Evolutionary conservation across 1,284 basidiomycete genomes (phyloP).

Genomic region (Ceratobasidium sp.): DNA sequence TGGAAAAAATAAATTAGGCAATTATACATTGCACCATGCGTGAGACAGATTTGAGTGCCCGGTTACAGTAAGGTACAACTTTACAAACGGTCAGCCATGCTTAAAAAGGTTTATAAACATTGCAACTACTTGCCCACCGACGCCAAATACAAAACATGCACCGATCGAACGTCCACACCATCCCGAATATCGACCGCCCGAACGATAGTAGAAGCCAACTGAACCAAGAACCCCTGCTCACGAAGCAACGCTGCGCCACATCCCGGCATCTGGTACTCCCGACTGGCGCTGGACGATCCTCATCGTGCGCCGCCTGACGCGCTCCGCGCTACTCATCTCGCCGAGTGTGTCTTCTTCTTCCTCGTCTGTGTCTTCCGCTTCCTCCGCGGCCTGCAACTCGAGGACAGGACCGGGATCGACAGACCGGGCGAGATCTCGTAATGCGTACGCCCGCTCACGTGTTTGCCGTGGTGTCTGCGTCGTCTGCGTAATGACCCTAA

Average conservation of each 20-base stretch:
- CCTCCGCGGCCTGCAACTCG: conserved; percentile 35
- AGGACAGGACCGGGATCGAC: conserved; percentile 43
- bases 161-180: conserved; percentile 13
- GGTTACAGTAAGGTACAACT: conserved; percentile 40
- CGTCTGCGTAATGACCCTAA: not conserved
- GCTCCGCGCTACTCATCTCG: conserved; percentile 29
- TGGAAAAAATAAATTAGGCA: conserved; percentile 36
- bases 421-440: conserved; percentile 40
- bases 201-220: not conserved
- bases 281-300: conserved; percentile 35
- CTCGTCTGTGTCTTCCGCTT: conserved; percentile 43
- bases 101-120: conserved; percentile 39
- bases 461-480: conserved; percentile 36
- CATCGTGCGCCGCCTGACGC: conserved; percentile 36
- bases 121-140: conserved; percentile 17
- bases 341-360: conserved; percentile 14
- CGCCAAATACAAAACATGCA: conserved; percentile 20
- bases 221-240: conserved; percentile 25
- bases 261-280: conserved; percentile 39
- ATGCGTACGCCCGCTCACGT: conserved; percentile 42
- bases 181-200: not conserved
- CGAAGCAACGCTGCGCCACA: conserved; percentile 41
- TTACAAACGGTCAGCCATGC: conserved; percentile 31
- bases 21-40: conserved; percentile 41
- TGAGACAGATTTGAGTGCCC: conserved; percentile 34